These are phyloP conservation scores for Chernovozyma aurita DNA, from an alignment of 1,139 yeast species.

Conservation along the genomic window DNA sequence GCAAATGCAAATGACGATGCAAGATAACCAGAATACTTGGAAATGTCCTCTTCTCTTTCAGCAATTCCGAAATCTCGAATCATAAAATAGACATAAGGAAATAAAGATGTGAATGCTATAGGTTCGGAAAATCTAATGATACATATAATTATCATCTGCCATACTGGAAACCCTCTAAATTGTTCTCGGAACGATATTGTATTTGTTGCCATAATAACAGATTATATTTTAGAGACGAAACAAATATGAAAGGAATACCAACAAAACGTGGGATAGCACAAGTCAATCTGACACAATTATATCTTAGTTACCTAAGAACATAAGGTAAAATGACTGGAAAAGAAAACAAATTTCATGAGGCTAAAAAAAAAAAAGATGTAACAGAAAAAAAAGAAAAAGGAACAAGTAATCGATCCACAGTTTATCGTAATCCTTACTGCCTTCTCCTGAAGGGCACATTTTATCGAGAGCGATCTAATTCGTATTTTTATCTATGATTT, in stretches of 20 bases:
- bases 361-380: no score
- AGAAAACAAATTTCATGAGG: no score
- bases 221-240: neutral
- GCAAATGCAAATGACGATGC: constrained; percentile 35
- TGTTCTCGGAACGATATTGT: constrained; percentile 15
- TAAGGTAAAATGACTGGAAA: neutral
- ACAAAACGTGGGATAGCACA: neutral
- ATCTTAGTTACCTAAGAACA: no score
- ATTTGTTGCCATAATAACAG: no score
- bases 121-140: constrained; percentile 35
- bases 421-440: no score
- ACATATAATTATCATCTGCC: constrained; percentile 31
- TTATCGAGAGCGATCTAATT: no score
- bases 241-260: neutral
- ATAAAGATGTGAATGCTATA: constrained; percentile 35
- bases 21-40: constrained; percentile 34
- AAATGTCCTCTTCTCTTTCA: constrained; percentile 29
- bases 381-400: no score
- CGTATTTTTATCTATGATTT: no score
- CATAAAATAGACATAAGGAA: constrained; percentile 39
- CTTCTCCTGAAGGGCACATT: no score
- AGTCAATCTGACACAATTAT: no score
- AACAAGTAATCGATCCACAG: no score
- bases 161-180: constrained; percentile 29
- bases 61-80: constrained; percentile 34